Evolutionary conservation across 192 early-diverging fungal species (phyloP), one percentile per base, ranked within the genome.

Genomic region (Gonapodya sp.): DNA sequence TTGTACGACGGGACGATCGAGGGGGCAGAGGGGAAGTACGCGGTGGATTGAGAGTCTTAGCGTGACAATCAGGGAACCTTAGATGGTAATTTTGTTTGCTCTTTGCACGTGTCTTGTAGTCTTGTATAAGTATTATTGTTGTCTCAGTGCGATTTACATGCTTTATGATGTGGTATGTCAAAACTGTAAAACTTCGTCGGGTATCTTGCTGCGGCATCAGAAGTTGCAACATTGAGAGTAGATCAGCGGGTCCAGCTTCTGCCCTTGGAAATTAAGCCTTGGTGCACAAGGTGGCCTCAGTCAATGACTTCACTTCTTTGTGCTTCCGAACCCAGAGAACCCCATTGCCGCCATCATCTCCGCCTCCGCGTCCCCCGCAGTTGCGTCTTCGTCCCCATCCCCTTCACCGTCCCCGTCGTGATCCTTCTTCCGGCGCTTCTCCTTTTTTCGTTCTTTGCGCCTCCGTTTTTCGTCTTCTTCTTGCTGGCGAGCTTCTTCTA

Each of bases 381-480:
- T 24, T 2, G 31, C 78, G n/a, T 34, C 78, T n/a, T 35, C 18
- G 33, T 36, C 31, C 35, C 79, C 79, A 34, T 79, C 35, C 33
- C 35, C 79, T 32, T 36, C 34, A 36, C 79, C 24, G 34, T 36
- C 35, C 33, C 36, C 79, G 34, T 79, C 31, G 31, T 33, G 31
- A 35, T 88, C 83, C 82, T 91, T 94, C 83, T 92, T 90, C 79
- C 84, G 83, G 82, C 86, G 87, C 74, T 90, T 89, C 24, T 83
- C 89, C 72, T 88, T 86, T 36, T 88, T 92, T 73, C 86, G 85
- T 34, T 85, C 82, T 79, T 85, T 89, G 80, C 83, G 84, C 73
- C 84, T 83, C 80, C 84, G 84, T 46, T 82, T 88, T 64, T 92
- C 92, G 79, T 91, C 90, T 77, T 94, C 91, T 83, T 96, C 93